Conservation (phyloP, 1,284 basidiomycete species). For the Neotropicomus parvogracilis region DNA sequence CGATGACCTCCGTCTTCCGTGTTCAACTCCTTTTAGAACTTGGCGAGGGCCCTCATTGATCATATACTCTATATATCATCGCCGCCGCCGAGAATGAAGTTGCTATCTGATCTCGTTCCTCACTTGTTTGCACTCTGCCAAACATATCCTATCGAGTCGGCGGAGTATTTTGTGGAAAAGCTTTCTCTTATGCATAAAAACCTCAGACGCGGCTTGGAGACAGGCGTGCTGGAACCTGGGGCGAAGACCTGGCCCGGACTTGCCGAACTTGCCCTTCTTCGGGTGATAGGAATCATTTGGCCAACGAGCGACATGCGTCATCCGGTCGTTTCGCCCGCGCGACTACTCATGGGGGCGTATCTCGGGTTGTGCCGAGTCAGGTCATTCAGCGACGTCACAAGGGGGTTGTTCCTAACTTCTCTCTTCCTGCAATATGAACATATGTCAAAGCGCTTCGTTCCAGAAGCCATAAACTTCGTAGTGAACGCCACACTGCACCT, state of each 20-base stretch:
- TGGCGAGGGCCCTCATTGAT: constrained; percentile 86
- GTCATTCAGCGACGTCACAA: constrained; percentile 70
- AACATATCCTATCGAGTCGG: constrained; percentile 78
- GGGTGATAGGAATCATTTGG: constrained; percentile 82
- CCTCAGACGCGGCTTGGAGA: constrained; percentile 77
- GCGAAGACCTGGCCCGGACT: constrained; percentile 87
- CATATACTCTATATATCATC: constrained; percentile 80
- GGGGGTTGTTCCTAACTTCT: constrained; percentile 87
- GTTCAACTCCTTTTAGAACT: constrained; percentile 42
- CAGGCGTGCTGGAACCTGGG: constrained; percentile 60
- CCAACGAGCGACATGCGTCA: constrained; percentile 95
- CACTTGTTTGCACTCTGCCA: constrained; percentile 81
- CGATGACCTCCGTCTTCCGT: constrained; percentile 3
- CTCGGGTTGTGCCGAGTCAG: constrained; percentile 83
- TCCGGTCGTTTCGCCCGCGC: constrained; percentile 81
- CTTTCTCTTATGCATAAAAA: constrained; percentile 93
- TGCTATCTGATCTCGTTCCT: constrained; percentile 71
- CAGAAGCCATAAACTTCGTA: constrained; percentile 87
- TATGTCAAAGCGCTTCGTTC: constrained; percentile 83
- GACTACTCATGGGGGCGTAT: constrained; percentile 89
- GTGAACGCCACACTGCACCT: constrained; percentile 71
- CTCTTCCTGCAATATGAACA: constrained; percentile 81
- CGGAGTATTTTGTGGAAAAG: constrained; percentile 80
- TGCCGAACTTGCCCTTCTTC: constrained; percentile 80
- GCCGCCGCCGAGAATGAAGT: constrained; percentile 57